Evolutionary conservation across 257 asterid species (phyloP).

Genomic region (Nicotiana benthamiana): DNA sequence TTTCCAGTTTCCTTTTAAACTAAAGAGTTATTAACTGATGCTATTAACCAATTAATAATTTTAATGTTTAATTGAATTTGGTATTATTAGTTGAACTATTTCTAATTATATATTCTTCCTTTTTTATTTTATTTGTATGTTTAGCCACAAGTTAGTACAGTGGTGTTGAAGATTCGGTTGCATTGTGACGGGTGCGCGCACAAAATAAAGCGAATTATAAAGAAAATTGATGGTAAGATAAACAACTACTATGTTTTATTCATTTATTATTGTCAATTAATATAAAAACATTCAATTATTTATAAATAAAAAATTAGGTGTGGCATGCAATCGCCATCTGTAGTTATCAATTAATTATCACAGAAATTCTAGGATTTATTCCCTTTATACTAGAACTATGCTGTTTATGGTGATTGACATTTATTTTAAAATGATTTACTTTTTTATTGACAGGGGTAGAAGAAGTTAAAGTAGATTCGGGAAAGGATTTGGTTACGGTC

Average conservation of each 20-base stretch:
- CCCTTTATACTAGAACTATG: background rate
- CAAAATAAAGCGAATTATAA: constrained; percentile 60
- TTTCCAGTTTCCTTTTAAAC: background rate
- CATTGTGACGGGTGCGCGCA: constrained; percentile 92
- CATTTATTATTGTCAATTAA: constrained; percentile 10
- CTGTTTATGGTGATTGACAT: background rate
- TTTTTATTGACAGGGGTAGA: constrained; percentile 44
- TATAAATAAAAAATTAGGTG: background rate
- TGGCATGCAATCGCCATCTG: background rate
- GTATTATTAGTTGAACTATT: background rate
- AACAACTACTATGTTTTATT: background rate
- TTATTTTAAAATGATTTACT: background rate
- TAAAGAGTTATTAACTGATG: background rate
- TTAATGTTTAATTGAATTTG: background rate
- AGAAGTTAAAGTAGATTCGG: constrained; percentile 37
- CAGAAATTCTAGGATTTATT: background rate
- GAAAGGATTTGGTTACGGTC: constrained; percentile 63
- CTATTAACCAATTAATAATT: background rate
- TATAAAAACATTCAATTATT: background rate
- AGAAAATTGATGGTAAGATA: constrained; percentile 57
- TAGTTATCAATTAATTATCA: background rate
- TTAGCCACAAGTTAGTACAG: constrained; percentile 48
- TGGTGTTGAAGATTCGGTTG: constrained; percentile 58
- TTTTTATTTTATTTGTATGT: background rate
- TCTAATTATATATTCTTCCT: background rate